Conservation (phyloP, 106 monocot species). For the Acorus calamus region DNA sequence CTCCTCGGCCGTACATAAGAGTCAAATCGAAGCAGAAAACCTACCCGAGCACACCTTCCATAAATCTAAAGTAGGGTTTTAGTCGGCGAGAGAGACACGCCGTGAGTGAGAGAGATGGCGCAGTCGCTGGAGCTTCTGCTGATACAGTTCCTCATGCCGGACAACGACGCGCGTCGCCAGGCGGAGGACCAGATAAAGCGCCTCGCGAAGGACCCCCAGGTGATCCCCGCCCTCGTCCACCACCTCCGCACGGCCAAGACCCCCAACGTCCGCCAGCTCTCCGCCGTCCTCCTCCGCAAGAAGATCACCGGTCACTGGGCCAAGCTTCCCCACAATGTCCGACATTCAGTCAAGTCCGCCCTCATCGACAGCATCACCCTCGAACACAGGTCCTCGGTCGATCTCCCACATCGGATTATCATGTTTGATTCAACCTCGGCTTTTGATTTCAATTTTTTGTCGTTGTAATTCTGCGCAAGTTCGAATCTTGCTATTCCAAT, state of each 20-base stretch:
- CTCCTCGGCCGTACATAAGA: no score
- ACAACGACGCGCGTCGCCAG: conserved; percentile 90
- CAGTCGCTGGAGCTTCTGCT: conserved; percentile 86
- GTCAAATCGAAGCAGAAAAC: no score
- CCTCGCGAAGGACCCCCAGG: conserved; percentile 76
- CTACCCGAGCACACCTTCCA: no score
- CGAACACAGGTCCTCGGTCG: conserved; percentile 51
- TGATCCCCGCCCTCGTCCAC: conserved; percentile 88
- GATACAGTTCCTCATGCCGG: conserved; percentile 94
- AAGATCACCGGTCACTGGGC: conserved; percentile 96
- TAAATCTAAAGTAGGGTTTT: no score
- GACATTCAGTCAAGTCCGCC: conserved; percentile 65
- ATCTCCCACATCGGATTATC: no score
- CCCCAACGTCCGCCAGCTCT: conserved; percentile 86
- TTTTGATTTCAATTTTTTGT: no score
- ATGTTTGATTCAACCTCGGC: no score
- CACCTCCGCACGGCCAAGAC: conserved; percentile 95
- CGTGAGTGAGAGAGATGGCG: conserved; percentile 24
- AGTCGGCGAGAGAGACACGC: no score
- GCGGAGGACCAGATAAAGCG: conserved; percentile 97
- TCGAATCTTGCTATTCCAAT: no score
- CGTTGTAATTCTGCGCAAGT: no score
- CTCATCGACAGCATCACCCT: conserved; percentile 87
- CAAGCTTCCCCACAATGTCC: conserved; percentile 60
- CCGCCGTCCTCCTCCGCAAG: conserved; percentile 96